Conservation (phyloP, 306 rosid genomes). For the Vachellia pachyceras region DNA sequence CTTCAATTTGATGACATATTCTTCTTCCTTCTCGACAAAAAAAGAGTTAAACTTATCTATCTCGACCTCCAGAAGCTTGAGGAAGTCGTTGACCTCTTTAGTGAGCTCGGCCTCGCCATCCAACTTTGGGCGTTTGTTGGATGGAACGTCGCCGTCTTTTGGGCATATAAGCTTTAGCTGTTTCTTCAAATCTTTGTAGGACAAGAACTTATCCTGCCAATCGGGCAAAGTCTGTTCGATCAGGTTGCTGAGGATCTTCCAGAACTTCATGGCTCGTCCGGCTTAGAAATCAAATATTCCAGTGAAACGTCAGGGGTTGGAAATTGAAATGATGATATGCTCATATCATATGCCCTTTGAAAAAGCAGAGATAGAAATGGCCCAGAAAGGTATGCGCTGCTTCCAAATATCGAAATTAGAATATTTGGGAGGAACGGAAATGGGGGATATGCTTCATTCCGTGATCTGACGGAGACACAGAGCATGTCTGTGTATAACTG, state of each 20-base stretch:
- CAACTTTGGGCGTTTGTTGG: constrained; percentile 48
- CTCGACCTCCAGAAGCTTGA: constrained; percentile 63
- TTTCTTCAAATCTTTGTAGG: constrained; percentile 81
- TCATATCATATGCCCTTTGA: not conserved
- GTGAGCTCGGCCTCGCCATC: constrained; percentile 36
- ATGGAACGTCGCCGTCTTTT: constrained; percentile 41
- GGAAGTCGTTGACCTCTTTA: constrained; percentile 63
- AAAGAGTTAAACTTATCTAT: constrained; percentile 77
- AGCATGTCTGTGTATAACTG: not conserved
- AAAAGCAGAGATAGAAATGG: not conserved
- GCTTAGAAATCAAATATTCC: constrained; percentile 8
- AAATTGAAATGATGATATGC: not conserved
- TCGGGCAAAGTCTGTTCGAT: constrained; percentile 81
- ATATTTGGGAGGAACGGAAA: not conserved
- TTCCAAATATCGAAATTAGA: not conserved
- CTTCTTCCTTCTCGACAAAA: constrained; percentile 74
- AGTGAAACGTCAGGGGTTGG: not conserved
- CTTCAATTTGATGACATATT: constrained; percentile 71
- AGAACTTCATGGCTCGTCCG: constrained; percentile 67
- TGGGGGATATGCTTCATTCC: not conserved
- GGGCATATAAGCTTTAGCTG: constrained; percentile 73
- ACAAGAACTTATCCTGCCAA: constrained; percentile 83
- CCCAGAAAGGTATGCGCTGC: not conserved
- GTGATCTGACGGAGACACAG: not conserved
- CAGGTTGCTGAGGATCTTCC: constrained; percentile 72